A percentile compares a stretch with the other conserved stretches of the same genome.
These are phyloP conservation scores for Adansonia gregorii DNA, from an alignment of 441 rosid species.

Conservation along the genomic window DNA sequence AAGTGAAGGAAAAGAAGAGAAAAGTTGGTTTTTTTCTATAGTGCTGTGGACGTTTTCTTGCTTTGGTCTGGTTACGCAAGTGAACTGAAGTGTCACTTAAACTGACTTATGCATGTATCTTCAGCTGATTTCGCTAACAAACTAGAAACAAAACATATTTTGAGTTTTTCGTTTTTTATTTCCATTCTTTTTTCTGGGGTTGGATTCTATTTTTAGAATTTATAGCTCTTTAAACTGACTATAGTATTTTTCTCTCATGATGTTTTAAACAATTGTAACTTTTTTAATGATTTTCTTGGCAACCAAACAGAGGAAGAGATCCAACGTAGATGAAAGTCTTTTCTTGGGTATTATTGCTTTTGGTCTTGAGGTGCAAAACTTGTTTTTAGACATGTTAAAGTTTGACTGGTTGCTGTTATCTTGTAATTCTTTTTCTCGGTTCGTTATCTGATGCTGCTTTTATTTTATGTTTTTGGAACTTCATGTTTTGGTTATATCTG, in stretches of 20 bases:
- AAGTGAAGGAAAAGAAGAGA: neutral
- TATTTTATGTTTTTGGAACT: conserved; percentile 51
- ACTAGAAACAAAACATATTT: neutral
- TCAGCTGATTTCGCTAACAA: neutral
- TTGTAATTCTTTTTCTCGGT: conserved; percentile 32
- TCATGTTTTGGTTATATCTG: conserved; percentile 65
- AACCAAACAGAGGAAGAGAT: conserved; percentile 31
- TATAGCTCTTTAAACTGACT: neutral
- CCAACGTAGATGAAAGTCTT: neutral
- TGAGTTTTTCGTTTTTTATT: no score
- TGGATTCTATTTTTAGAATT: conserved; percentile 19
- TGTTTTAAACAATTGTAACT: neutral
- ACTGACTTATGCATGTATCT: neutral
- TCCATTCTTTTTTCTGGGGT: neutral
- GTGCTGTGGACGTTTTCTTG: neutral
- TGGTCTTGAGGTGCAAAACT: conserved; percentile 19
- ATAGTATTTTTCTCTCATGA: neutral
- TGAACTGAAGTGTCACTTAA: neutral
- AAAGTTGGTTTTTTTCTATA: conserved; percentile 8
- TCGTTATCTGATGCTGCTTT: conserved; percentile 31
- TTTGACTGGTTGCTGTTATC: conserved; percentile 32
- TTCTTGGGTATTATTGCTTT: neutral
- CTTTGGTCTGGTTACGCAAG: neutral
- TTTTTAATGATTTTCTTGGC: conserved; percentile 27
- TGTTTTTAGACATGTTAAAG: conserved; percentile 24